These are phyloP conservation scores for Herpotrichia juniperi DNA, from an alignment of 2,329 filamentous ascomycete species.

Conservation along the genomic window DNA sequence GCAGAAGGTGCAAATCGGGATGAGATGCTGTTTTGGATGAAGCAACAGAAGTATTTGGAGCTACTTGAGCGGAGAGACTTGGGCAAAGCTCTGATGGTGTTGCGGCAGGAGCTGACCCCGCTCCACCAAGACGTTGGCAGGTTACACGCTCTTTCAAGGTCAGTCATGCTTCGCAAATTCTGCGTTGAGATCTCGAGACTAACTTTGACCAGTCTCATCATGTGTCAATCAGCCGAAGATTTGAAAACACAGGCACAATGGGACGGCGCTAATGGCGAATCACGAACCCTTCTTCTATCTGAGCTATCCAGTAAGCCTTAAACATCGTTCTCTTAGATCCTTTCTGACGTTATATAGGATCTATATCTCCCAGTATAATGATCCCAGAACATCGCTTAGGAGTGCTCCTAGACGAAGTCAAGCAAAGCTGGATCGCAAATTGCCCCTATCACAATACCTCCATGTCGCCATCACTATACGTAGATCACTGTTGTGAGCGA, in stretches of 20 bases:
- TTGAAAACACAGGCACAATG: constrained; percentile 78
- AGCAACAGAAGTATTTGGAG: constrained; percentile 95
- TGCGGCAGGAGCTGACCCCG: constrained; percentile 86
- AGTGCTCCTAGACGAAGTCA: constrained; percentile 80
- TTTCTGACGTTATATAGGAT: constrained; percentile 60
- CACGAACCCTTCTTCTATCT: constrained; percentile 75
- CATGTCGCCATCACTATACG: constrained; percentile 80
- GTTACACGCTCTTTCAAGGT: constrained; percentile 82
- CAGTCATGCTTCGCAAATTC: constrained; percentile 22
- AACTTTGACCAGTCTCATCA: constrained; percentile 69
- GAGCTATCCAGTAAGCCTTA: constrained; percentile 76
- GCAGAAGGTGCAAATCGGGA: constrained; percentile 76
- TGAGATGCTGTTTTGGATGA: constrained; percentile 84
- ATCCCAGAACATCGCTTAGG: constrained; percentile 90
- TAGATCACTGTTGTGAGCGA: constrained; percentile 83
- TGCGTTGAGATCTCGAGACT: constrained; percentile 15
- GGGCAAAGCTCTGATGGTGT: constrained; percentile 75
- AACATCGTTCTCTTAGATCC: not conserved
- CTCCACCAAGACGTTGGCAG: constrained; percentile 78
- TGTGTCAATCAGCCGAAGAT: constrained; percentile 82
- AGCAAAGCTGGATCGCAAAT: constrained; percentile 78
- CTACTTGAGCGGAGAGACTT: constrained; percentile 79
- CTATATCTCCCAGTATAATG: constrained; percentile 95
- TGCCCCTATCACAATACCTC: constrained; percentile 90
- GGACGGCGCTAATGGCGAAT: constrained; percentile 80